Base-by-base conservation (phyloP, 257 asterid genomes). In the Scutellaria barbata region DNA sequence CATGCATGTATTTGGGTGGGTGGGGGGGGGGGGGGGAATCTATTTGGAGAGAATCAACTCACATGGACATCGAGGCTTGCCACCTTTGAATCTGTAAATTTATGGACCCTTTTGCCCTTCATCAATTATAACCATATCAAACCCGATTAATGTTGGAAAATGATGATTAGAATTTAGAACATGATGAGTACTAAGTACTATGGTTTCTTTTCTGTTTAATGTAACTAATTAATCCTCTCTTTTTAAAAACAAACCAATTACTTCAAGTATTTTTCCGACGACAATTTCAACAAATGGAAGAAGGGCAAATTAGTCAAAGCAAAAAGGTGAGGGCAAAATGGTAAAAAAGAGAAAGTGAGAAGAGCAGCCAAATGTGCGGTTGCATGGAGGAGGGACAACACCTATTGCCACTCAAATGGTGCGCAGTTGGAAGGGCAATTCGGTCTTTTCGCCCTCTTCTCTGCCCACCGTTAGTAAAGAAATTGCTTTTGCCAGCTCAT, bases 361-460 rank as follows among this genome's bases (percentile, higher is more conserved):
- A 9, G 50, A 37, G 64, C 7, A 56, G 87, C 76, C 85, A 83
- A 77, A 77, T 83, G 83, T 80, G 83, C 83, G 88, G 83, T 68
- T 83, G 88, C 83, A 83, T 83, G 88, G 6, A 77, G 77, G 66
- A 58, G 43, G 45, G 58, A 9, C 71, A 65, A 81, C 90, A 85
- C 86, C 22, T 79, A 63, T 80, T 74, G 71, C 77, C 79, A 62
- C 72, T 52, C 68, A 16, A 63, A 59, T 77, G 82, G 80, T 58
- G 74, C 17, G 37, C 35, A 30, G 35, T 30, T 30, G 35, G 35
- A n/a, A n/a, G 35, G 2, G 20, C 66, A 53, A 73, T 54, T 75
- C 64, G 62, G 63, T 62, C 45, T 66, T 63, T 30, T 30, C 71
- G 5, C 14, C 10, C 64, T 62, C 45, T 66, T 63, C 3, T 30